phyloP scores from a whole-genome alignment of 192 early-diverging fungal species.

The Rhizophagus prolifer region DNA sequence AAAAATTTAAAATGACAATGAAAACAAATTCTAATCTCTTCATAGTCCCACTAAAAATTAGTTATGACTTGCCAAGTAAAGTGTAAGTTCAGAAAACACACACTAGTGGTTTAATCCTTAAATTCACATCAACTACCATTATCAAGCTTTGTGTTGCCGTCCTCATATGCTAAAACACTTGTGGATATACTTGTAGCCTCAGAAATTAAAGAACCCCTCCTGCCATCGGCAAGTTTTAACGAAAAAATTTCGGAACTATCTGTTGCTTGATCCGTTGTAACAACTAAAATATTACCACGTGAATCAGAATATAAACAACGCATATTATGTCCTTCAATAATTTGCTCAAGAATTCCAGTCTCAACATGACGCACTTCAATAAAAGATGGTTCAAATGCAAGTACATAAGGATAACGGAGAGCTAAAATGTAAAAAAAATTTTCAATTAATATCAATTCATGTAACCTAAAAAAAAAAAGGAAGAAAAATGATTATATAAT shows the following conservation, averaged over 20 bases:
- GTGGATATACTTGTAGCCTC: conserved; percentile 17
- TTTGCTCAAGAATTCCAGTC: conserved; percentile 66
- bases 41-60: background rate
- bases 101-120: background rate
- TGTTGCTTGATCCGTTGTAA: conserved; percentile 15
- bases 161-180: background rate
- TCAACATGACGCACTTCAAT: conserved; percentile 87
- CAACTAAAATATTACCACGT: conserved; percentile 23
- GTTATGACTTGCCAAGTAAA: too few relatives aligned
- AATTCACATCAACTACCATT: background rate
- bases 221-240: conserved; percentile 14
- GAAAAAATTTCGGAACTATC: conserved; percentile 29
- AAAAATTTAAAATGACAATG: background rate
- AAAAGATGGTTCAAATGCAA: conserved; percentile 88
- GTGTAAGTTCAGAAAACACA: too few relatives aligned
- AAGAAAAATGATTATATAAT: background rate
- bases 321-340: conserved; percentile 49
- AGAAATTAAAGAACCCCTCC: conserved; percentile 5
- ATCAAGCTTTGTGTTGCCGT: background rate
- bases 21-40: background rate
- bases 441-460: background rate
- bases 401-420: conserved; percentile 77
- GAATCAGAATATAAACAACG: conserved; percentile 25
- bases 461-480: too few relatives aligned
- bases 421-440: conserved; percentile 34